Conservation (phyloP, 2,329 filamentous ascomycete species). For the Botrytis byssoidea region DNA sequence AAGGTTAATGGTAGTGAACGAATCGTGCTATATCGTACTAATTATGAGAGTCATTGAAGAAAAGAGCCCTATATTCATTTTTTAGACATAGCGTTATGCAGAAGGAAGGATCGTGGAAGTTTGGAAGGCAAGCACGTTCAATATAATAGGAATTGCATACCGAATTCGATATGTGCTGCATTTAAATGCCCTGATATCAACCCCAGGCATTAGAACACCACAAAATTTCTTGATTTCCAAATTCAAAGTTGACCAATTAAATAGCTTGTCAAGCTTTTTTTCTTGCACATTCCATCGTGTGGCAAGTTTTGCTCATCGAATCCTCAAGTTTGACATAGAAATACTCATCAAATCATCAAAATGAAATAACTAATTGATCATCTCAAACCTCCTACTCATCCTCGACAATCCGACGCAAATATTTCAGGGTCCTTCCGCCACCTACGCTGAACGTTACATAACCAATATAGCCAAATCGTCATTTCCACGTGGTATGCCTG, state of each 20-base stretch:
- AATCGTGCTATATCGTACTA: not conserved
- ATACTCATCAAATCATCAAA: not conserved
- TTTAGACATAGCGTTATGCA: not conserved
- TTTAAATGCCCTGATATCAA: not conserved
- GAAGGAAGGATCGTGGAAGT: not conserved
- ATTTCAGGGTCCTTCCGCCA: not conserved
- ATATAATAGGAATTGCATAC: not conserved
- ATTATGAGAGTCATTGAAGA: not conserved
- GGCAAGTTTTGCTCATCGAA: not conserved
- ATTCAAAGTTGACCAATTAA: not conserved
- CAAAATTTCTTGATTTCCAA: not conserved
- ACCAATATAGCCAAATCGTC: constrained; percentile 7
- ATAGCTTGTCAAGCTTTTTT: not conserved
- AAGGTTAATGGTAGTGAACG: not conserved
- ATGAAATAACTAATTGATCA: not conserved
- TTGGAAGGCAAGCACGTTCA: not conserved
- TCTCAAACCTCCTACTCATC: not conserved
- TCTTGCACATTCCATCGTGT: not conserved
- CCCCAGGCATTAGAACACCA: not conserved
- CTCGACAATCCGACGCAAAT: not conserved
- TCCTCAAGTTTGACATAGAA: not conserved
- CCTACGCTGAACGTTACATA: constrained; percentile 8
- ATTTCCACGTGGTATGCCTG: constrained; percentile 22
- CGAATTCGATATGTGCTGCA: not conserved
- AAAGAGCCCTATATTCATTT: not conserved